Base-by-base conservation (phyloP, 2,329 filamentous ascomycete species). In the Dryadomyces quercivorus region DNA sequence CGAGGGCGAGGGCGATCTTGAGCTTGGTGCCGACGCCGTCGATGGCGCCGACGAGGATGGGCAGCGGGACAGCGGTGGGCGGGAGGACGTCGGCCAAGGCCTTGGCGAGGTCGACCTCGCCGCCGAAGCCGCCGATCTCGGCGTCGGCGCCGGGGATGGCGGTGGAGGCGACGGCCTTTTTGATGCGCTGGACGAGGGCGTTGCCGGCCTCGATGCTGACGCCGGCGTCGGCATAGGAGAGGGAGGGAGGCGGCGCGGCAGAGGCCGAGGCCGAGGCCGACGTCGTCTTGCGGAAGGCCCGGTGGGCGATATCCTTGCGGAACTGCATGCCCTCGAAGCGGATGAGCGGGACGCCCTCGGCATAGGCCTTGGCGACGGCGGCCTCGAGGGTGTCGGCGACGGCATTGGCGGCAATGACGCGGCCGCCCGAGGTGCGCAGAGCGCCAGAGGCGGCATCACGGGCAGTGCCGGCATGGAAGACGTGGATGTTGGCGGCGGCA, bases 11-110 rank as follows among this genome's bases (percentile, higher is more conserved):
- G 0, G 93, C 93, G 64, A 98, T 88, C 77, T 94, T 94, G 63
- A 97, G 84, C 74, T 97, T 97, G 50, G 92, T 97, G 57, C 92
- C 93, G 42, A 97, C 90, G 52, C 93, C 93, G 66, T 98, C 93
- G 60, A 96, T 97, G 57, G 90, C 91, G 54, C 88, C 88, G n/a
- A 97, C 88, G 26, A 97, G 72, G 55, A 91, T 85, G 12, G 92
- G 91, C 42, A 96, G 73, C 12, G 90, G 89, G 12, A 90, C 89
- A 81, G 76, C 6, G 76, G 73, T 94, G 52, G 88, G 15, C 10
- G 36, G 15, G 15, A 16, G 4, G 3, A 16, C 15, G 36, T 16
- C 36, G 36, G 10, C 36, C 10, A 40, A 86, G 13, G 88, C 86
- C 51, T 80, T 78, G 7, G 82, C 74, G 15, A 96, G 75, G 65